Evolutionary conservation across 352 stramenopile genomes (phyloP).

Genomic region (Globisporangium okanoganense): DNA sequence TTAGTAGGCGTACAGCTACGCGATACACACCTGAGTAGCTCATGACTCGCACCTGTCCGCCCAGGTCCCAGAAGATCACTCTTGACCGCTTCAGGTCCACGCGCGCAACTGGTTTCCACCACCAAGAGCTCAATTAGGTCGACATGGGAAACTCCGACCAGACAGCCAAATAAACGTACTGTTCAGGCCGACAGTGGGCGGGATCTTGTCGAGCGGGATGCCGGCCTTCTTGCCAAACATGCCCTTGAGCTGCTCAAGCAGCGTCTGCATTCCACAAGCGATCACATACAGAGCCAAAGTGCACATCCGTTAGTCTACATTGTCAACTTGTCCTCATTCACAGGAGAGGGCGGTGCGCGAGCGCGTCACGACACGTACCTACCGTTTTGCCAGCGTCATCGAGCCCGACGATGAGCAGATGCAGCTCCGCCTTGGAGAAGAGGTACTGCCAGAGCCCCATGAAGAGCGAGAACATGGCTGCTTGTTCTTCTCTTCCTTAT

Average conservation of each 20-base stretch:
- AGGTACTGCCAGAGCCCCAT: constrained; percentile 79
- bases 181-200: constrained; percentile 90
- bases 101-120: constrained; percentile 42
- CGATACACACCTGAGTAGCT: not conserved
- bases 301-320: not conserved
- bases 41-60: constrained; percentile 59
- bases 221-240: constrained; percentile 87
- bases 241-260: constrained; percentile 89
- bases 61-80: constrained; percentile 92
- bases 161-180: constrained; percentile 31
- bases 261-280: constrained; percentile 40
- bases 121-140: not conserved
- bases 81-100: constrained; percentile 82
- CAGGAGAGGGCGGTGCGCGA: not conserved
- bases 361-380: constrained; percentile 33
- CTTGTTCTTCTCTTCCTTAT: not conserved
- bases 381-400: constrained; percentile 92
- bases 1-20: not conserved
- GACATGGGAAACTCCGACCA: too few species aligned
- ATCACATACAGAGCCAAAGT: too few species aligned
- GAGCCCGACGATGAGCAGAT: constrained; percentile 90
- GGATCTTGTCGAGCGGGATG: constrained; percentile 90
- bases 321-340: not conserved
- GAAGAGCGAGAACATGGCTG: constrained; percentile 83
- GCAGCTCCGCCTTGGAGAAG: constrained; percentile 85